Conservation (phyloP, 306 rosid genomes). For the Rosa persica region DNA sequence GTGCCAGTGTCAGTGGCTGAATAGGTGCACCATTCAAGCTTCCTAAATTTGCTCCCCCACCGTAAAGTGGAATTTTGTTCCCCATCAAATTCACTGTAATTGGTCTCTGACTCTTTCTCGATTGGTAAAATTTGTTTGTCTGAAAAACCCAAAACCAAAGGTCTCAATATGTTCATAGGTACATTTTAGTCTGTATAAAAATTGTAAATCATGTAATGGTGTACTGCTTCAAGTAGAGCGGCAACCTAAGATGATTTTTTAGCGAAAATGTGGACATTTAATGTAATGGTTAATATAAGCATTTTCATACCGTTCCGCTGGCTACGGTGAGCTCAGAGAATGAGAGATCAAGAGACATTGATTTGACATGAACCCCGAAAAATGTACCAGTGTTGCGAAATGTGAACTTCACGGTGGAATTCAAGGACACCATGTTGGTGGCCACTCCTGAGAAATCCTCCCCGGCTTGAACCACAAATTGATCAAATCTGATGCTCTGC, state of each 20-base stretch:
- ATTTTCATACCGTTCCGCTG: slow-evolving; percentile 57
- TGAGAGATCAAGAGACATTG: slow-evolving; percentile 67
- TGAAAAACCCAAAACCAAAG: slow-evolving; percentile 25
- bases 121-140: slow-evolving; percentile 59
- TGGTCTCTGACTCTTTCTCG: slow-evolving; percentile 71
- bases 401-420: slow-evolving; percentile 67
- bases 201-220: background rate
- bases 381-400: slow-evolving; percentile 82
- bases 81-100: slow-evolving; percentile 51
- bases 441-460: slow-evolving; percentile 84
- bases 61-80: slow-evolving; percentile 65
- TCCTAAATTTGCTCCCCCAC: slow-evolving; percentile 69
- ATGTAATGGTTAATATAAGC: background rate
- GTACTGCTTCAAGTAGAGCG: background rate
- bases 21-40: slow-evolving; percentile 62
- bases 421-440: slow-evolving; percentile 70
- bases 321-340: slow-evolving; percentile 71
- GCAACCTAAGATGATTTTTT: background rate
- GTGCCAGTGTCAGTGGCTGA: slow-evolving; percentile 47
- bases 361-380: slow-evolving; percentile 76
- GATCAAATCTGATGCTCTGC: slow-evolving; percentile 74
- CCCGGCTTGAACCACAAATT: slow-evolving; percentile 88
- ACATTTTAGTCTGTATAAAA: background rate
- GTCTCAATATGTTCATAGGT: background rate
- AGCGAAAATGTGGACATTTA: background rate